Conservation (phyloP, 495 filamentous ascomycete genomes). For the Penicillium steckii region DNA sequence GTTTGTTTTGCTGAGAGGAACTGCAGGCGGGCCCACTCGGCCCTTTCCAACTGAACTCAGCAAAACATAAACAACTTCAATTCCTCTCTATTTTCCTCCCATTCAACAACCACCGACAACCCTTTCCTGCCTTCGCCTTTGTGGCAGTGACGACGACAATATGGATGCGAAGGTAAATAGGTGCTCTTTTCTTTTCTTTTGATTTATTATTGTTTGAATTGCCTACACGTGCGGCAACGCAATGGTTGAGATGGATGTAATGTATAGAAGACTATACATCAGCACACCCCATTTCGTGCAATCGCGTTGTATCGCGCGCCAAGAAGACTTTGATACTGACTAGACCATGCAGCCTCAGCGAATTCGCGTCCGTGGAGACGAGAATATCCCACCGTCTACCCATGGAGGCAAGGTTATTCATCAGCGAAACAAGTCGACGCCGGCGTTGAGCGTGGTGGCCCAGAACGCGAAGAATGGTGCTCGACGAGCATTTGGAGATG, state of each 20-base stretch:
- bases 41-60: slow-evolving; percentile 21
- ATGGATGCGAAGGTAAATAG: slow-evolving; percentile 48
- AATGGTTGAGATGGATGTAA: neutral
- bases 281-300: neutral
- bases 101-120: slow-evolving; percentile 3
- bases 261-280: neutral
- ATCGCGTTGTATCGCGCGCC: neutral
- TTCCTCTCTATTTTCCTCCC: slow-evolving; percentile 1
- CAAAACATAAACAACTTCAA: slow-evolving; percentile 39
- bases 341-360: slow-evolving; percentile 6
- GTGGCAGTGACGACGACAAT: slow-evolving; percentile 2
- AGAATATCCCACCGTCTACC: slow-evolving; percentile 60
- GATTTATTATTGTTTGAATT: neutral
- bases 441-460: slow-evolving; percentile 59
- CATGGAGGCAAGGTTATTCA: slow-evolving; percentile 61
- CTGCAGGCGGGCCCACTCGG: slow-evolving; percentile 10
- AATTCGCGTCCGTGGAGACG: slow-evolving; percentile 57
- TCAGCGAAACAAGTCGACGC: slow-evolving; percentile 79
- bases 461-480: slow-evolving; percentile 63
- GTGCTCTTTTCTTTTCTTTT: neutral
- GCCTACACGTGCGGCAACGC: neutral
- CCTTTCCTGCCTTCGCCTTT: neutral
- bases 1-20: slow-evolving; percentile 27
- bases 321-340: neutral
- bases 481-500: slow-evolving; percentile 77